phyloP scores from a whole-genome alignment of 2,329 filamentous ascomycete species.

The Exophiala mesophila region DNA sequence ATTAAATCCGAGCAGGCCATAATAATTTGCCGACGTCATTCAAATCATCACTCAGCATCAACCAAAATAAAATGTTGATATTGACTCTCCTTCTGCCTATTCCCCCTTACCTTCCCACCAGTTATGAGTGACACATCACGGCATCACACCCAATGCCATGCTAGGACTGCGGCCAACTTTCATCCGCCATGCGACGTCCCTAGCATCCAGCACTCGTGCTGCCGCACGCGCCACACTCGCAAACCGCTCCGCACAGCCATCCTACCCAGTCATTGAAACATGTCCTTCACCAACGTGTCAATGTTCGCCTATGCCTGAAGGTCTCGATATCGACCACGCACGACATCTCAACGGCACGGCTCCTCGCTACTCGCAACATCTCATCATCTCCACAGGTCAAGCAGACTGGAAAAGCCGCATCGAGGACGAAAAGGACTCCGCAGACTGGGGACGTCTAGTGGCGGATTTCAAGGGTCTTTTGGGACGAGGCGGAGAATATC shows the following conservation, averaged over 20 bases:
- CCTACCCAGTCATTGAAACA: constrained; percentile 45
- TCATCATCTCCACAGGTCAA: constrained; percentile 76
- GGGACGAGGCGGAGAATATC: constrained; percentile 60
- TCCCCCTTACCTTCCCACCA: too few species aligned
- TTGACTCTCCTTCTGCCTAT: too few species aligned
- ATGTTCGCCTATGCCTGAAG: constrained; percentile 67
- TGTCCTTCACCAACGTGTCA: constrained; percentile 74
- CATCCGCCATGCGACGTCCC: too few species aligned
- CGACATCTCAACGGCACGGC: constrained; percentile 71
- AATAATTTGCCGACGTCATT: too few species aligned
- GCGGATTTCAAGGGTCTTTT: constrained; percentile 65
- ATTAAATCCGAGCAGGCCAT: too few species aligned
- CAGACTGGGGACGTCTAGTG: constrained; percentile 45
- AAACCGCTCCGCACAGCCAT: constrained; percentile 27
- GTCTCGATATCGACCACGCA: constrained; percentile 68
- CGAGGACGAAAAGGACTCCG: constrained; percentile 64
- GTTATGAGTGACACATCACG: too few species aligned
- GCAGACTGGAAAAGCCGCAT: constrained; percentile 78
- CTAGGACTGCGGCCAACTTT: too few species aligned
- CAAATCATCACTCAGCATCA: too few species aligned
- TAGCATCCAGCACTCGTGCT: too few species aligned
- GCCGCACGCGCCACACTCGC: constrained; percentile 5
- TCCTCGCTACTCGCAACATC: constrained; percentile 71
- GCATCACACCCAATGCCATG: too few species aligned
- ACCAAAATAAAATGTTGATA: too few species aligned